Conservation (phyloP, 2,329 filamentous ascomycete genomes). For the Trichophyton benhamiae region DNA sequence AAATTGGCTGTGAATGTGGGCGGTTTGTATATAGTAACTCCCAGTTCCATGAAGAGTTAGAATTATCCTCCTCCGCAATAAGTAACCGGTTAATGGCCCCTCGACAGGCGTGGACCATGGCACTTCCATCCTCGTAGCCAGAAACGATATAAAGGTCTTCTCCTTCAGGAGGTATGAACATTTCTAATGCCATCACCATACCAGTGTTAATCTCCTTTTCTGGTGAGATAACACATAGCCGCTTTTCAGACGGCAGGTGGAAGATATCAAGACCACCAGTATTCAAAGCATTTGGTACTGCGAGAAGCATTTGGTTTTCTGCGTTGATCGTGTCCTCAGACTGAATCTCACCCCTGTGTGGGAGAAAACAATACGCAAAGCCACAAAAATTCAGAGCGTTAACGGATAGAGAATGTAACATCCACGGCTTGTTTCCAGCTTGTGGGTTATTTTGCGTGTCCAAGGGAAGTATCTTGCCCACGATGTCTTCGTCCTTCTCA, state of each 20-base stretch:
- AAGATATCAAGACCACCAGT: constrained; percentile 76
- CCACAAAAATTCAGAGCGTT: constrained; percentile 94
- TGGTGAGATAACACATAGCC: constrained; percentile 49
- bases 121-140: constrained; percentile 77
- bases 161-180: constrained; percentile 40
- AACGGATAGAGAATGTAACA: constrained; percentile 71
- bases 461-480: constrained; percentile 60
- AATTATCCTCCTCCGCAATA: neutral
- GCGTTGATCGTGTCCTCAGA: neutral
- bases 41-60: constrained; percentile 33
- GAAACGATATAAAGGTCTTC: constrained; percentile 51
- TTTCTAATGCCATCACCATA: constrained; percentile 77
- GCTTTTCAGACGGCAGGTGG: constrained; percentile 59
- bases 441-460: constrained; percentile 39
- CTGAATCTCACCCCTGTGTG: neutral
- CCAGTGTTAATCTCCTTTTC: constrained; percentile 36
- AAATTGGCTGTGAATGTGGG: constrained; percentile 64
- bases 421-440: constrained; percentile 57
- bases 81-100: constrained; percentile 16
- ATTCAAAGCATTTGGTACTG: constrained; percentile 65
- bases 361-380: constrained; percentile 51
- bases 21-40: constrained; percentile 50
- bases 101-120: constrained; percentile 50
- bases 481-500: constrained; percentile 42
- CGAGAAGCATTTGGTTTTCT: constrained; percentile 42